These are phyloP conservation scores for Candida awuae DNA, from an alignment of 805 yeast species.

Conservation along the genomic window DNA sequence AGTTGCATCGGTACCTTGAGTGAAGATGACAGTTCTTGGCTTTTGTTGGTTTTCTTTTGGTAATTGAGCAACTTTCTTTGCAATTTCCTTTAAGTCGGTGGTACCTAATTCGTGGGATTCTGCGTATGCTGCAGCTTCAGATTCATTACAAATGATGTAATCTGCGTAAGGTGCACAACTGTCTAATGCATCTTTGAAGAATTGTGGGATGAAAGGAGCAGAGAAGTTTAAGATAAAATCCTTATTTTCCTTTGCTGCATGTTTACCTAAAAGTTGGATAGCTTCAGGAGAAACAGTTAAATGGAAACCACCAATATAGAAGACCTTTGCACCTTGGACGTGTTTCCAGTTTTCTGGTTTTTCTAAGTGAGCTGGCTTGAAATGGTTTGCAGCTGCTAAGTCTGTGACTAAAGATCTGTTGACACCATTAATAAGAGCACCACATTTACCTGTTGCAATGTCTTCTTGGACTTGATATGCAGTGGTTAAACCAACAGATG, in stretches of 20 bases:
- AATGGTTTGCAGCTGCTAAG: constrained; percentile 96
- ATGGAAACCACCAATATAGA: constrained; percentile 98
- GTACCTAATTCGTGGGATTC: constrained; percentile 65
- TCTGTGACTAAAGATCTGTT: constrained; percentile 94
- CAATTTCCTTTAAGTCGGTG: constrained; percentile 64
- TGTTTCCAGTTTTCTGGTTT: constrained; percentile 82
- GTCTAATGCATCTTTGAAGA: constrained; percentile 88
- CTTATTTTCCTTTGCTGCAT: constrained; percentile 46
- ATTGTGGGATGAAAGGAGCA: constrained; percentile 94
- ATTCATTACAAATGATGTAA: constrained; percentile 87
- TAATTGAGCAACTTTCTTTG: constrained; percentile 69
- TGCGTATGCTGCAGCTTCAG: constrained; percentile 93
- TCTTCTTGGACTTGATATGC: constrained; percentile 73
- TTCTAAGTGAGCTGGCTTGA: constrained; percentile 80
- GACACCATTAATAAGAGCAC: constrained; percentile 77
- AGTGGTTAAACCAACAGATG: constrained; percentile 79
- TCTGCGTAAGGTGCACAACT: constrained; percentile 79
- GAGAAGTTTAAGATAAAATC: constrained; percentile 74
- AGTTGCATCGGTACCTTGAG: constrained; percentile 93
- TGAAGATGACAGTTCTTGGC: constrained; percentile 83
- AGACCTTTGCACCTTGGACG: constrained; percentile 73
- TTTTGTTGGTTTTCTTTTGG: constrained; percentile 64
- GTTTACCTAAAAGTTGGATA: constrained; percentile 79
- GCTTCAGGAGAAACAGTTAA: constrained; percentile 97
- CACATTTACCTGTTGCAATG: constrained; percentile 93